A percentile compares a stretch with the other conserved stretches of the same genome.
These are phyloP conservation scores for Fusarium sp. DNA, from an alignment of 2,329 filamentous ascomycete species.

Conservation along the genomic window DNA sequence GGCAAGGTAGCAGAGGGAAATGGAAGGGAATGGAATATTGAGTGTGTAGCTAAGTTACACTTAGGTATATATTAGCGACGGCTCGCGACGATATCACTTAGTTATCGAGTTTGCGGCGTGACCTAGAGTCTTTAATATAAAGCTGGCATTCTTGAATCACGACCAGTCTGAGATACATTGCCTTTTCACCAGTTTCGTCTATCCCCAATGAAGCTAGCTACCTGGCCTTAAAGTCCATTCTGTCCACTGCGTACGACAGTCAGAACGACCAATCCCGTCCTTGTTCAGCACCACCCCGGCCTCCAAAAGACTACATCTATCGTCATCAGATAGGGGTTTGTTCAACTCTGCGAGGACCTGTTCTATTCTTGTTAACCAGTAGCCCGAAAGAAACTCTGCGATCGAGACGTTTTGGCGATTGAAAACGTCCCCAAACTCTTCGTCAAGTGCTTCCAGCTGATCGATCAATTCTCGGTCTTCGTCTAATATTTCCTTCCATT, in stretches of 20 bases:
- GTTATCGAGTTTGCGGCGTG: no score
- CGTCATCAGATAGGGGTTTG: fast-evolving
- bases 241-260: fast-evolving
- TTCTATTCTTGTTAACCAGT: neutral
- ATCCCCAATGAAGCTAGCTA: fast-evolving
- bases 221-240: fast-evolving
- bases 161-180: no score
- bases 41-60: no score
- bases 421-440: neutral
- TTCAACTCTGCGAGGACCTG: fast-evolving
- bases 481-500: neutral
- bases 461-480: neutral
- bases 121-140: fast-evolving
- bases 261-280: fast-evolving
- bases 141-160: fast-evolving
- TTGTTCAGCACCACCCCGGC: neutral
- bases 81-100: fast-evolving
- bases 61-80: no score
- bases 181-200: fast-evolving
- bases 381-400: neutral
- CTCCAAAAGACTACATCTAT: fast-evolving
- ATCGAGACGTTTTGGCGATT: fast-evolving
- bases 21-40: no score
- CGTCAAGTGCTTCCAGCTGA: neutral
- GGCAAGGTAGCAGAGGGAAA: fast-evolving